Conservation (phyloP, 1,139 yeast genomes). For the Waltiozyma solani region DNA sequence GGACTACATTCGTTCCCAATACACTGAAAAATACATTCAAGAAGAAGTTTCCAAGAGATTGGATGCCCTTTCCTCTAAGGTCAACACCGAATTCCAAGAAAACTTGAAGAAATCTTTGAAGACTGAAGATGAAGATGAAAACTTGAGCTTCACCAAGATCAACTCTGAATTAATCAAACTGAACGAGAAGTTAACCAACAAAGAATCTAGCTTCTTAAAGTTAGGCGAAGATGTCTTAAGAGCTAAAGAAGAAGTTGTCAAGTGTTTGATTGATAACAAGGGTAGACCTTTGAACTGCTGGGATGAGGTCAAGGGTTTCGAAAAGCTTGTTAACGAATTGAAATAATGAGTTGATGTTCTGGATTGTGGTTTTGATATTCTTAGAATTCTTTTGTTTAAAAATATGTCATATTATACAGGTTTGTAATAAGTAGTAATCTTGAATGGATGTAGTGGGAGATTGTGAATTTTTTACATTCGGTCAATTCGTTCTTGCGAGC, state of each 20-base stretch:
- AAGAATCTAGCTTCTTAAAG: slow-evolving; percentile 23
- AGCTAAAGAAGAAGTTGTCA: slow-evolving; percentile 48
- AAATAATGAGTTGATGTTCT: slow-evolving; percentile 10
- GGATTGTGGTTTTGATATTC: no score
- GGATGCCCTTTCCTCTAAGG: slow-evolving; percentile 48
- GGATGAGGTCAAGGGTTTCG: slow-evolving; percentile 74
- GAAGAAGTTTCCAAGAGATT: slow-evolving; percentile 65
- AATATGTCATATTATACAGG: neutral
- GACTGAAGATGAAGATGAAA: slow-evolving; percentile 24
- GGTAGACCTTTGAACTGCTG: slow-evolving; percentile 80
- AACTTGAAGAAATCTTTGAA: slow-evolving; percentile 36
- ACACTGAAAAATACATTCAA: slow-evolving; percentile 69
- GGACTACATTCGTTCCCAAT: slow-evolving; percentile 74
- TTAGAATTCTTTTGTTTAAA: neutral
- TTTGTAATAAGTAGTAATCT: slow-evolving; percentile 4
- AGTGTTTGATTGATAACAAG: slow-evolving; percentile 60
- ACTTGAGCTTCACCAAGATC: slow-evolving; percentile 13
- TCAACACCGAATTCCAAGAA: slow-evolving; percentile 44
- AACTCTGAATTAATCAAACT: slow-evolving; percentile 38
- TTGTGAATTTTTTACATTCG: no score
- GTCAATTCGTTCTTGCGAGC: no score
- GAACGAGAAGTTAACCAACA: slow-evolving; percentile 32
- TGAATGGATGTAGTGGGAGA: no score
- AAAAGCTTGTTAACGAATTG: slow-evolving; percentile 27
- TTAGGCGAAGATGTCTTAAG: slow-evolving; percentile 24